A percentile compares a stretch with the other conserved stretches of the same genome.
Conservation (phyloP, 1,139 yeast species). For the Keqinozyma sinolaborantium region DNA sequence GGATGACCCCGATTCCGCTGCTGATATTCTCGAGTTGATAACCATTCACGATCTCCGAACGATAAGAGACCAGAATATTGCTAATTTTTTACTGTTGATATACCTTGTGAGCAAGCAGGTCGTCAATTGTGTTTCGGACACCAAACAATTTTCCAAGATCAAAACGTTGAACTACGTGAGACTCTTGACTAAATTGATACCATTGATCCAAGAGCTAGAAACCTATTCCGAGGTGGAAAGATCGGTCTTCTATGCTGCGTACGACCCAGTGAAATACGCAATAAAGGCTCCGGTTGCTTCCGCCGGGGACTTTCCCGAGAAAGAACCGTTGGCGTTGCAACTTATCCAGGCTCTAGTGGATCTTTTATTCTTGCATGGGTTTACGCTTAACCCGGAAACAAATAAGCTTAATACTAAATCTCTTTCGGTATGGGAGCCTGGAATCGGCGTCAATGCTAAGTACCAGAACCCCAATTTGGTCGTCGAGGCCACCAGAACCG, state of each 20-base stretch:
- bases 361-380: conserved; percentile 58
- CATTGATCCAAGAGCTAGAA: conserved; percentile 59
- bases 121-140: conserved; percentile 16
- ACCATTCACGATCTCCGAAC: conserved; percentile 56
- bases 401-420: conserved; percentile 5
- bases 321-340: conserved; percentile 45
- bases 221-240: conserved; percentile 35
- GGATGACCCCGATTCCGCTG: conserved; percentile 24
- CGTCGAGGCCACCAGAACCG: conserved; percentile 64
- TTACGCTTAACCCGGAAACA: conserved; percentile 39
- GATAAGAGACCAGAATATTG: conserved; percentile 54
- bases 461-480: conserved; percentile 45
- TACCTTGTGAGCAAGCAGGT: conserved; percentile 32
- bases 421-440: conserved; percentile 66
- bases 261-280: conserved; percentile 14
- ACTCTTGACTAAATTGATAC: conserved; percentile 61
- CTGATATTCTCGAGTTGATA: conserved; percentile 56
- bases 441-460: conserved; percentile 52
- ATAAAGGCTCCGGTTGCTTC: conserved; percentile 10
- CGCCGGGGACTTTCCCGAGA: background rate
- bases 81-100: conserved; percentile 55
- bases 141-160: conserved; percentile 3
- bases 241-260: conserved; percentile 27
- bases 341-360: conserved; percentile 46
- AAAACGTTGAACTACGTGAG: conserved; percentile 58